Conservation (phyloP, 805 yeast genomes). For the Saccharomycopsis vini region DNA sequence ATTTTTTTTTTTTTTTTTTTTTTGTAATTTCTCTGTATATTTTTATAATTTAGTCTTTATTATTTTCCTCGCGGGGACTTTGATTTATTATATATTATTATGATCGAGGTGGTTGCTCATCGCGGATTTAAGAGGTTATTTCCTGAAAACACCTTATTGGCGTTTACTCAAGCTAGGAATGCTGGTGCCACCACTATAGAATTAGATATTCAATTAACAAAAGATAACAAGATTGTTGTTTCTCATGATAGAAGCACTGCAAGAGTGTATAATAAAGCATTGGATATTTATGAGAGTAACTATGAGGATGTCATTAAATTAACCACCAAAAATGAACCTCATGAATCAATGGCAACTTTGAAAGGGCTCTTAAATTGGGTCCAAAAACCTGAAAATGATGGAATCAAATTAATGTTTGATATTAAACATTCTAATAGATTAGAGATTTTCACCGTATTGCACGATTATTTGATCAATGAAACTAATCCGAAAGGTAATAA, state of each 20-base stretch:
- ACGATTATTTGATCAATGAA: slow-evolving; percentile 20
- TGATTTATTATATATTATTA: no score
- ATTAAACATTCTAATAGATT: slow-evolving; percentile 38
- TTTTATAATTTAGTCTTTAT: background rate
- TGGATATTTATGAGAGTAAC: slow-evolving; percentile 23
- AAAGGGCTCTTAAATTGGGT: slow-evolving; percentile 27
- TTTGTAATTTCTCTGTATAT: background rate
- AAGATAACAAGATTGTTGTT: slow-evolving; percentile 27
- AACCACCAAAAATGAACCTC: slow-evolving; percentile 26
- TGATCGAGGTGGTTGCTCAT: slow-evolving; percentile 10
- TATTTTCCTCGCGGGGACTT: background rate
- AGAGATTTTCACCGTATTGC: slow-evolving; percentile 30
- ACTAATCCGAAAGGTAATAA: slow-evolving; percentile 3
- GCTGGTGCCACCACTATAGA: slow-evolving; percentile 29
- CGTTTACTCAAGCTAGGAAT: slow-evolving; percentile 28
- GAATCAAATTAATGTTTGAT: slow-evolving; percentile 59
- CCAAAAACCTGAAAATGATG: slow-evolving; percentile 46
- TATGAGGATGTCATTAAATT: slow-evolving; percentile 25
- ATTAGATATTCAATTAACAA: slow-evolving; percentile 30
- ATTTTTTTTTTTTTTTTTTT: background rate
- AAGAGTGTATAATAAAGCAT: slow-evolving; percentile 27
- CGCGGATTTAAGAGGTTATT: slow-evolving; percentile 17
- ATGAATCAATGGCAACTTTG: slow-evolving; percentile 27
- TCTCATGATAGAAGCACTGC: slow-evolving; percentile 29
- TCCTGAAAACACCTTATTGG: slow-evolving; percentile 31